phyloP scores from a whole-genome alignment of 2,329 filamentous ascomycete genomes.

The Fusarium pininemorale region DNA sequence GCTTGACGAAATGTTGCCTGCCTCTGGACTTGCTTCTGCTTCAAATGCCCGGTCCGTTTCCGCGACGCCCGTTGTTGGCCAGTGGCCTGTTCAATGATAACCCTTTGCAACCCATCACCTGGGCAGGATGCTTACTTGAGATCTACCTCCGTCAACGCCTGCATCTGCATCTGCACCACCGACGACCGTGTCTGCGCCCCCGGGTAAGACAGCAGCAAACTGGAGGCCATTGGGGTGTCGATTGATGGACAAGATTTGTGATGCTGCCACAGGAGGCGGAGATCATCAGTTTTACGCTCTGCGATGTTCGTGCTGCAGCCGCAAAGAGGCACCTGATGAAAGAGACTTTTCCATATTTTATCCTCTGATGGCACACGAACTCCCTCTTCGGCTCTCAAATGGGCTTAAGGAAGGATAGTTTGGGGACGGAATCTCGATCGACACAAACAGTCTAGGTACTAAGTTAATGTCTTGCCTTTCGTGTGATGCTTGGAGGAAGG shows the following conservation, averaged over 20 bases:
- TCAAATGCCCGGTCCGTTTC: constrained; percentile 35
- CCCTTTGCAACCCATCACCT: neutral
- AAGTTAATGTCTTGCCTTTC: neutral
- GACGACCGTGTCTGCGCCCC: constrained; percentile 3
- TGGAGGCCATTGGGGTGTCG: constrained; percentile 17
- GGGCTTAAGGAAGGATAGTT: neutral
- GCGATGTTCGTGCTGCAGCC: constrained; percentile 29
- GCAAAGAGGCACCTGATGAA: constrained; percentile 25
- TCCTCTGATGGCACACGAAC: neutral
- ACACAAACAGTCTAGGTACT: constrained; percentile 3
- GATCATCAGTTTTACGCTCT: constrained; percentile 37
- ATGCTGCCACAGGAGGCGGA: constrained; percentile 31
- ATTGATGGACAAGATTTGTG: constrained; percentile 20
- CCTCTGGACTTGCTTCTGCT: neutral
- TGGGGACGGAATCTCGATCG: constrained; percentile 27
- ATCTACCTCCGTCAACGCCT: constrained; percentile 5
- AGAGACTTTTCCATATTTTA: constrained; percentile 15
- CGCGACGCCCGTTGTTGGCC: constrained; percentile 38
- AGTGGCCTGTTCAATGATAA: constrained; percentile 14
- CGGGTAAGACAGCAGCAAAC: constrained; percentile 24
- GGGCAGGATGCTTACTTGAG: constrained; percentile 12
- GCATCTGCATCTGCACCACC: neutral
- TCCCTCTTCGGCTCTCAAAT: neutral
- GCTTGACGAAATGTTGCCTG: constrained; percentile 8
- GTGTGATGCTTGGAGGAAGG: constrained; percentile 16